These are phyloP conservation scores for Spathaspora passalidarum DNA, from an alignment of 805 yeast species.

Conservation along the genomic window DNA sequence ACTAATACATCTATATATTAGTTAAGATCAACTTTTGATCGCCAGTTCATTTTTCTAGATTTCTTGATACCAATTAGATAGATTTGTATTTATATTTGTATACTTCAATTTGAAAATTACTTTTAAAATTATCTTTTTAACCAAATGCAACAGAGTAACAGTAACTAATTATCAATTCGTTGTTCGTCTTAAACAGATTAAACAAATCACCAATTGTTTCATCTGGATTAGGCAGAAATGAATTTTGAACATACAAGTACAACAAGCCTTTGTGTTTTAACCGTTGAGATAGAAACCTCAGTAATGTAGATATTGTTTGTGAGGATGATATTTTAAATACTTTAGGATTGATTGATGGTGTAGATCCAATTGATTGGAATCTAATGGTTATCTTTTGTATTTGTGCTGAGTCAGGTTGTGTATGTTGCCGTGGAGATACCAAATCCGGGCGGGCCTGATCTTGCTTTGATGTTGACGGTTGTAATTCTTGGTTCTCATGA, in stretches of 20 bases:
- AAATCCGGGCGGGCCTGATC: neutral
- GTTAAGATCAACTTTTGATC: neutral
- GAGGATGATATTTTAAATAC: constrained; percentile 47
- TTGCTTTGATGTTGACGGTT: neutral
- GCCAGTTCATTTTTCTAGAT: neutral
- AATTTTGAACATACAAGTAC: constrained; percentile 36
- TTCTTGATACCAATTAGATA: neutral
- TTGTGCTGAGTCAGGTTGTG: neutral
- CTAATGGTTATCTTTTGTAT: constrained; percentile 43
- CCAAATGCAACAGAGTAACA: constrained; percentile 43
- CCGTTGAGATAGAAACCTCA: constrained; percentile 42
- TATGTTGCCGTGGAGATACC: neutral
- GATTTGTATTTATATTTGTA: neutral
- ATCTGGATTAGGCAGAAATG: constrained; percentile 42
- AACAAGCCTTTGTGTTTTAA: constrained; percentile 23
- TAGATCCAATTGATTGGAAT: constrained; percentile 60
- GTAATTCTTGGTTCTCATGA: neutral
- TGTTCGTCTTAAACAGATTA: constrained; percentile 25
- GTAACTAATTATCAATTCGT: constrained; percentile 37
- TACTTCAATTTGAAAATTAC: neutral
- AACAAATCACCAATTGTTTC: constrained; percentile 33
- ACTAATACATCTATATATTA: neutral
- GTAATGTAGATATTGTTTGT: constrained; percentile 46
- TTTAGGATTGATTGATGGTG: constrained; percentile 47
- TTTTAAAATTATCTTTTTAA: constrained; percentile 8